Evolutionary conservation across 202 grass and related monocot species (phyloP), one percentile per base, ranked within the genome.

Genomic region (Panicum hallii): DNA sequence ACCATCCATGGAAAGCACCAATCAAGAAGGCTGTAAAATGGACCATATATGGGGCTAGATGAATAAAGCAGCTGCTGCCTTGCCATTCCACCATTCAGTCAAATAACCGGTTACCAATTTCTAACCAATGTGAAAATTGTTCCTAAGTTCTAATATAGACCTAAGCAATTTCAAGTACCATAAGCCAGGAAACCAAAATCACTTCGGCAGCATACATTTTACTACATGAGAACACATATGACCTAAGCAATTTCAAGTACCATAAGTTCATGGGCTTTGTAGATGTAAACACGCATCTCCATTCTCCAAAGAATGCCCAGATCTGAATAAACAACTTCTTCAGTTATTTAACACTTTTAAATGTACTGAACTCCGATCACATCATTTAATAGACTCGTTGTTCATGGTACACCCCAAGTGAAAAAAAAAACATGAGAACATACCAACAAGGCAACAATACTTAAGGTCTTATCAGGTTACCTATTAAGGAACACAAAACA

Each of bases 401-500:
- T 71, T 77, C 11, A 77, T 55, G 14, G 40, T 14, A 62, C 8
- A 20, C 5, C 19, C 0, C 4, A 11, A 57, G 19, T 15, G 17
- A 7, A 20, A 20, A 16, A 26, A 26, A 54, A 55, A 55, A 20
- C 17, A 55, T 20, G 53, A 20, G 53, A 6, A 17, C 6, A 7
- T 20, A 49, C 13, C 10, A 47, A 49, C 47, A 48, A 11, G 19
- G 16, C 52, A 82, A 84, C 67, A 64, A 57, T 42, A 63, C 40
- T 61, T 62, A 60, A 57, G 55, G n/a, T 2, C 5, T 14, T 65
- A 75, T 80, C 54, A 16, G 9, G 47, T 45, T 74, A 75, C 76
- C 11, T 70, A 48, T 44, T 28, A 64, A 77, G 74, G 48, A 50
- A 84, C 22, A 72, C 20, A 28, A 76, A 87, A 69, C 26, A 80